Conservation (phyloP, 1,284 basidiomycete species). For the Malassezia equina region DNA sequence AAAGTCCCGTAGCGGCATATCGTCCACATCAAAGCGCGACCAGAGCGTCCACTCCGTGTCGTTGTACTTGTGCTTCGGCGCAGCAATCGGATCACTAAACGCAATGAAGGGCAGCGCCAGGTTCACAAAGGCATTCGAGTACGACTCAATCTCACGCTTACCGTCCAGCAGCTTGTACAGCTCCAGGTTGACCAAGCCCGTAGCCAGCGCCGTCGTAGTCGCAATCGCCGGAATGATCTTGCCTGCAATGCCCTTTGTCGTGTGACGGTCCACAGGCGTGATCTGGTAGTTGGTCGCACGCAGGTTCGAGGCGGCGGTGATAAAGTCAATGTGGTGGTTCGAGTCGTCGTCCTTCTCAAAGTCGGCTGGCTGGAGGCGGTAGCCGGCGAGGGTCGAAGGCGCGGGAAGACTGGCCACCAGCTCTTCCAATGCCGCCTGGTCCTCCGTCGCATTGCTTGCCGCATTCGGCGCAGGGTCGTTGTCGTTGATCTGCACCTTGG, state of each 20-base stretch:
- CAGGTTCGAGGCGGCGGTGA: slow-evolving; percentile 93
- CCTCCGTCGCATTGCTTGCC: slow-evolving; percentile 14
- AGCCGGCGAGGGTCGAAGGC: slow-evolving; percentile 67
- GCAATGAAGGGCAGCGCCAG: slow-evolving; percentile 97
- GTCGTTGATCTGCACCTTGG: slow-evolving; percentile 90
- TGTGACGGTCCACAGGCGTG: slow-evolving; percentile 73
- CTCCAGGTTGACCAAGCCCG: slow-evolving; percentile 89
- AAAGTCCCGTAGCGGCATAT: slow-evolving; percentile 80
- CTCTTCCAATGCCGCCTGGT: slow-evolving; percentile 31
- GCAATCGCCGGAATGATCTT: slow-evolving; percentile 99
- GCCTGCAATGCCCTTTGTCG: slow-evolving; percentile 96
- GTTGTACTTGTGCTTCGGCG: slow-evolving; percentile 50
- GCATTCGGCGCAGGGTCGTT: slow-evolving; percentile 64
- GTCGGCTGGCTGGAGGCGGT: slow-evolving; percentile 84
- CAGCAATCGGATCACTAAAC: slow-evolving; percentile 93
- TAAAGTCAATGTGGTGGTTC: slow-evolving; percentile 98
- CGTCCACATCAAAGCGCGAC: slow-evolving; percentile 81
- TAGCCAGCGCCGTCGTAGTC: slow-evolving; percentile 89
- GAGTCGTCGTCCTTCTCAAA: slow-evolving; percentile 99
- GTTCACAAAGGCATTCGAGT: slow-evolving; percentile 94
- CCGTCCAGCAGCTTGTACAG: slow-evolving; percentile 90
- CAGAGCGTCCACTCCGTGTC: slow-evolving; percentile 91
- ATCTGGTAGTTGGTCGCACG: slow-evolving; percentile 94
- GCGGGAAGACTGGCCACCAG: slow-evolving; percentile 37
- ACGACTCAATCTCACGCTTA: slow-evolving; percentile 82